These are phyloP conservation scores for Solanum chiquidenum DNA, from an alignment of 257 asterid species.

Conservation along the genomic window DNA sequence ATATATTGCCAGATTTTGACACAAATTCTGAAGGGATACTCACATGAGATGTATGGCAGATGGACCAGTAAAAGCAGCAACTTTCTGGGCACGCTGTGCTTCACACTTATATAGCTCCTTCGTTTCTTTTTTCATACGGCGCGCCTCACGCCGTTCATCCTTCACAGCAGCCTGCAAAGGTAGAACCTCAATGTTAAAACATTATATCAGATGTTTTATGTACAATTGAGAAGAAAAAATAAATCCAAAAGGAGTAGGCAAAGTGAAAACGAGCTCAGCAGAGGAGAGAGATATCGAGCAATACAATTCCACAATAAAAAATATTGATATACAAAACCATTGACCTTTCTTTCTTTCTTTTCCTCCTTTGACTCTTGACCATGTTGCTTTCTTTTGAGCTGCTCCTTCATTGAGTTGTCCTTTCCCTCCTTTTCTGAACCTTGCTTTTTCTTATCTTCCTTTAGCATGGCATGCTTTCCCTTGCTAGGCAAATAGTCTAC, in stretches of 20 bases:
- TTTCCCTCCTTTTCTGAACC: slow-evolving; percentile 27
- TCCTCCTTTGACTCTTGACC: slow-evolving; percentile 86
- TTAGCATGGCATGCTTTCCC: slow-evolving; percentile 30
- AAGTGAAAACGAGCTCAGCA: not conserved
- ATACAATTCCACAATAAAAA: not conserved
- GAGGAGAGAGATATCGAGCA: not conserved
- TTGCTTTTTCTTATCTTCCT: slow-evolving; percentile 9
- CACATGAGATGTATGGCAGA: slow-evolving; percentile 82
- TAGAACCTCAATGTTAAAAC: not conserved
- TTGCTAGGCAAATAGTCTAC: slow-evolving; percentile 61
- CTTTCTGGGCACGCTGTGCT: slow-evolving; percentile 77
- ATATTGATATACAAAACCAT: not conserved
- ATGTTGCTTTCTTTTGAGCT: slow-evolving; percentile 42
- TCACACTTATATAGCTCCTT: slow-evolving; percentile 69
- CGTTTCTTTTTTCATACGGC: slow-evolving; percentile 63
- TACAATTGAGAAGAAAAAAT: not conserved
- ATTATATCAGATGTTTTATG: not conserved
- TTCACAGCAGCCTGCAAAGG: slow-evolving; percentile 71
- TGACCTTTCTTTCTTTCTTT: slow-evolving; percentile 90
- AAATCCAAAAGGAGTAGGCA: not conserved
- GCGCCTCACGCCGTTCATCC: slow-evolving; percentile 84
- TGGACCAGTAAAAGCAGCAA: slow-evolving; percentile 88
- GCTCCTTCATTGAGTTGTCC: slow-evolving; percentile 24
- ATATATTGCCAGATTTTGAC: not conserved
- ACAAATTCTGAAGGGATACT: slow-evolving; percentile 8